phyloP scores from a whole-genome alignment of 2,329 filamentous ascomycete genomes.

The Colletotrichum sp. region DNA sequence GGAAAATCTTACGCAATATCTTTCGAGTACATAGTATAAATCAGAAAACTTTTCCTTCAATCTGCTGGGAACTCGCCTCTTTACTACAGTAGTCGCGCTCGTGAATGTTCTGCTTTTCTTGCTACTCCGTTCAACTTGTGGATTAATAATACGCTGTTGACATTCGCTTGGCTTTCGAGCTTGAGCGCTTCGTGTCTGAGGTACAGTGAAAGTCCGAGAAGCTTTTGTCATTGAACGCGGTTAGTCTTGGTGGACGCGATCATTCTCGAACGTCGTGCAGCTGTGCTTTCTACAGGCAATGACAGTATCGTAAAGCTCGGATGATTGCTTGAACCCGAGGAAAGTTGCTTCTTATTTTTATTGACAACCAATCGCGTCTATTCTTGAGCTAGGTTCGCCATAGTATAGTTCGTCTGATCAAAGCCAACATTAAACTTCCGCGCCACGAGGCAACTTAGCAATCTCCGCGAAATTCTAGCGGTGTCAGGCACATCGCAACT shows the following conservation, averaged over 20 bases:
- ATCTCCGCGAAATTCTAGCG: not conserved
- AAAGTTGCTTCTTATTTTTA: not conserved
- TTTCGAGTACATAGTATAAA: not conserved
- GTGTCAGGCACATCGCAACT: not conserved
- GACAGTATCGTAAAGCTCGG: not conserved
- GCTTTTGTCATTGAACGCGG: not conserved
- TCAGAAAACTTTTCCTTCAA: not conserved
- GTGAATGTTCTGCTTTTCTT: not conserved
- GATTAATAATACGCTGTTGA: not conserved
- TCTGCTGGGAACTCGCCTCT: fast-evolving
- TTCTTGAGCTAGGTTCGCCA: not conserved
- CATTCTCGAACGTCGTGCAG: not conserved
- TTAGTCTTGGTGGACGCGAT: not conserved
- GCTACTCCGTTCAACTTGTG: fast-evolving
- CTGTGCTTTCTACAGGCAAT: not conserved
- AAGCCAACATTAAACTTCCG: not conserved
- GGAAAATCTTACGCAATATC: not conserved
- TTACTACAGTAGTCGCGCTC: fast-evolving
- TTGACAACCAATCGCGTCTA: not conserved
- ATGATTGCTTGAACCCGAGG: not conserved
- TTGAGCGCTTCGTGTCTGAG: not conserved
- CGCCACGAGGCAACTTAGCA: not conserved
- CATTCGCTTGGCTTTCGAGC: not conserved
- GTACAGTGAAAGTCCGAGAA: not conserved
- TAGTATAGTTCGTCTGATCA: not conserved